Base-by-base conservation (phyloP, 78 protist genomes). In the Dictyostelium firmibasis region DNA sequence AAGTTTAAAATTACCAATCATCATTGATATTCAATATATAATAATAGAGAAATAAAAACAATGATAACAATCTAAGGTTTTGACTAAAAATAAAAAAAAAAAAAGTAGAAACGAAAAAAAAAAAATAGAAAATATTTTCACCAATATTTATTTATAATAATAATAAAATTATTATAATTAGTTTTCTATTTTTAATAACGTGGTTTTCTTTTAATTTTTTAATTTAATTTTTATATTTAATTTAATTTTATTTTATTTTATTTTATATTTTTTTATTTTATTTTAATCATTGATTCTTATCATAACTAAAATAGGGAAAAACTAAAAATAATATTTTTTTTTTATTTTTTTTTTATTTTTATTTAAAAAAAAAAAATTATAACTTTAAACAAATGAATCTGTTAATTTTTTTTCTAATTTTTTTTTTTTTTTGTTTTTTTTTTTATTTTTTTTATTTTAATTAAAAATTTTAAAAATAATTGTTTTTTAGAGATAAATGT, bases 1-100 rank as follows among this genome's bases (percentile, higher is more conserved):
- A 91, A 47, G 97, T 96, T 33, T 95, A 85, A 53, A 36, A 74
- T 25, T 60, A 60, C 57, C 57, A 50, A 50, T 16, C 16, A 50
- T 50, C 62, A 16, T 50, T 50, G 62, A 18, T 14, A 50, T 50
- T 50, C 62, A 50, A 50, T 50, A 50, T 50, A 50, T 50, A 50
- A 50, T 50, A 50, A 50, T 50, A 50, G n/a, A 50, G n/a, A 16
- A 50, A 50, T 50, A 50, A 50, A 50, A 50, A 50, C 70, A 62
- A n/a, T 62, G 70, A 62, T n/a, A 62, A 0, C n/a, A 50, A n/a
- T n/a, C n/a, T n/a, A n/a, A n/a, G n/a, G n/a, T n/a, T n/a, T n/a
- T n/a, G n/a, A n/a, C n/a, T 1, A 53, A 53, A 53, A 69, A 29
- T 69, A 29, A 29, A 67, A 29, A 67, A 27, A 67, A 8, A 29